These are phyloP conservation scores for Auriscalpium microsporum DNA, from an alignment of 768 basidiomycete genomes.

Conservation along the genomic window DNA sequence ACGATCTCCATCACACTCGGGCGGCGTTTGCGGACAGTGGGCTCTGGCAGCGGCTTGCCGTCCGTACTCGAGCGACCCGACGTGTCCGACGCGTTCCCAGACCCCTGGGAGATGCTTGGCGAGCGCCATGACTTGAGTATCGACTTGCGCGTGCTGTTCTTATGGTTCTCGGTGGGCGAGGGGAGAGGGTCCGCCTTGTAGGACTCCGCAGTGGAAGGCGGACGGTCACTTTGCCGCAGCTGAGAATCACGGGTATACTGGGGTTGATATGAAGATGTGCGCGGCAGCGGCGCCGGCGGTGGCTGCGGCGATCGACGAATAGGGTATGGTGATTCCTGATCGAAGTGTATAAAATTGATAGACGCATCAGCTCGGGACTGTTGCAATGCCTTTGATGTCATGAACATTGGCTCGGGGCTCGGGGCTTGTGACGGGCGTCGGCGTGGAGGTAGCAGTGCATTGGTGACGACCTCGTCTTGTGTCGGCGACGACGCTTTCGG, in stretches of 20 bases:
- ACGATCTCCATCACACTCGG: conserved; percentile 38
- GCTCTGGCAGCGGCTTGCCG: conserved; percentile 25
- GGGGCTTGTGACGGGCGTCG: not conserved
- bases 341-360: conserved; percentile 50
- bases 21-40: conserved; percentile 31
- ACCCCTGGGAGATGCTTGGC: conserved; percentile 18
- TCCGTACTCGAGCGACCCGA: conserved; percentile 23
- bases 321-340: conserved; percentile 70
- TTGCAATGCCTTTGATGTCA: not conserved
- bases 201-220: not conserved
- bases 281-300: conserved; percentile 15
- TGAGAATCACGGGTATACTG: not conserved
- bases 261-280: conserved; percentile 18
- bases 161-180: conserved; percentile 32
- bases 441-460: conserved; percentile 1
- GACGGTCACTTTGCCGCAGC: not conserved
- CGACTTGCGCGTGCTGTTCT: conserved; percentile 50
- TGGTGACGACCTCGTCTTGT: conserved; percentile 6
- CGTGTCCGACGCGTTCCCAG: conserved; percentile 18
- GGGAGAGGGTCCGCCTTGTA: conserved; percentile 13
- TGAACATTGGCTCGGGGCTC: not conserved
- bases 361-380: conserved; percentile 18
- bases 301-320: conserved; percentile 18
- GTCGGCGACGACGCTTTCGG: not conserved
- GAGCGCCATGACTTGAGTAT: conserved; percentile 63